A percentile compares a stretch with the other conserved stretches of the same genome.
Conservation (phyloP, 2,329 filamentous ascomycete genomes). For the Onygena corvina region DNA sequence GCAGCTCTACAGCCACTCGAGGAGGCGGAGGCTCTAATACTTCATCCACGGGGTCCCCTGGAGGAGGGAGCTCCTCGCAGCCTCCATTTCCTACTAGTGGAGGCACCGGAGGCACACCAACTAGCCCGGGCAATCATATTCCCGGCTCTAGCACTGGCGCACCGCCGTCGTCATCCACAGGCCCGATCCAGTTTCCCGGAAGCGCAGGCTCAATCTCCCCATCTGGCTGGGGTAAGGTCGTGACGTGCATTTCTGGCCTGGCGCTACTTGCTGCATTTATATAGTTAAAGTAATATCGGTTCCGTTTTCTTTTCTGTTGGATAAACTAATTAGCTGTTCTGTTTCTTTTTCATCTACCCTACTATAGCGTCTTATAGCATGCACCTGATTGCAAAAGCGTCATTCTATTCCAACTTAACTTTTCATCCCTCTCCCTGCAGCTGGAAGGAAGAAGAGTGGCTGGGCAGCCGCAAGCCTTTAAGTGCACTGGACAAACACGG, state of each 20-base stretch:
- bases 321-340: too few species aligned
- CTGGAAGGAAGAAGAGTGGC: too few species aligned
- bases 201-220: not conserved
- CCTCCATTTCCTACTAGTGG: not conserved
- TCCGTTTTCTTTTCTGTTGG: too few species aligned
- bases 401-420: too few species aligned
- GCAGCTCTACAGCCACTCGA: not conserved
- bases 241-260: not conserved
- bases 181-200: not conserved
- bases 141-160: not conserved
- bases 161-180: not conserved
- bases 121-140: not conserved
- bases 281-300: too few species aligned
- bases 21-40: not conserved
- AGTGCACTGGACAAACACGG: too few species aligned
- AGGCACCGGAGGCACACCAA: not conserved
- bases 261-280: constrained; percentile 2
- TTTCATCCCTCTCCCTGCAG: too few species aligned
- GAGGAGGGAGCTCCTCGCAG: not conserved
- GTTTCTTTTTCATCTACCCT: too few species aligned
- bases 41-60: too few species aligned
- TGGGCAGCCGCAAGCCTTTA: too few species aligned
- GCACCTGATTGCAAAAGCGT: too few species aligned
- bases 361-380: too few species aligned
- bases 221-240: not conserved